Evolutionary conservation across 2,329 filamentous ascomycete genomes (phyloP).

Genomic region (Chrysosporium queenslandicum): DNA sequence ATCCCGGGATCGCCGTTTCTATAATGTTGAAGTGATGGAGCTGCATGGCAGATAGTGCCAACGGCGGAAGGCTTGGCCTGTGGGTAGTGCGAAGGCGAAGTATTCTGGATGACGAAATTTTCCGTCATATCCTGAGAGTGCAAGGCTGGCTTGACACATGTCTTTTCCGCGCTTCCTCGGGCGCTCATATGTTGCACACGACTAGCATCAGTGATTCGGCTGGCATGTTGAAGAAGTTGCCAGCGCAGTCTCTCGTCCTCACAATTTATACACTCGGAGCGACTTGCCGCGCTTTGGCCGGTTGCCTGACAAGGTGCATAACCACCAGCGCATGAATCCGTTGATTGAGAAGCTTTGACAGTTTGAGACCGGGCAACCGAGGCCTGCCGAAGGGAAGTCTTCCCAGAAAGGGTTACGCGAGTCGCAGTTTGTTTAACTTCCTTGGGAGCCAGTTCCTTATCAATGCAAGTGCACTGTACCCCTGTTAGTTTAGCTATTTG

Average conservation of each 20-base stretch:
- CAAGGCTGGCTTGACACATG: too few relatives aligned
- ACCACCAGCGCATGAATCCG: not conserved
- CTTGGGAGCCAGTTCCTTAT: slow-evolving; percentile 21
- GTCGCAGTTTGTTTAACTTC: not conserved
- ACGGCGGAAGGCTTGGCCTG: too few relatives aligned
- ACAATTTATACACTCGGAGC: not conserved
- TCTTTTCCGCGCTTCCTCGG: too few relatives aligned
- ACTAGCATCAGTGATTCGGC: too few relatives aligned
- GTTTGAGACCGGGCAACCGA: not conserved
- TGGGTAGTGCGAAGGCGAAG: too few relatives aligned
- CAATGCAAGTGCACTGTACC: slow-evolving; percentile 36
- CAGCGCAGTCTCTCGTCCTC: not conserved
- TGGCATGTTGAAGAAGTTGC: not conserved
- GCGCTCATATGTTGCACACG: too few relatives aligned
- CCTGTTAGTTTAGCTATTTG: slow-evolving; percentile 15
- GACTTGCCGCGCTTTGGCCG: too few relatives aligned
- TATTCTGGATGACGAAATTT: too few relatives aligned
- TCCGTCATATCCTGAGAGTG: too few relatives aligned
- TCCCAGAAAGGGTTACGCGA: not conserved
- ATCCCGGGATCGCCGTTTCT: too few relatives aligned
- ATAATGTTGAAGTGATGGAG: too few relatives aligned
- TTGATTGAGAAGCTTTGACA: not conserved
- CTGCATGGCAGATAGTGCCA: too few relatives aligned
- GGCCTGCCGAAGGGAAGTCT: not conserved
- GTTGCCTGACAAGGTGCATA: not conserved